Evolutionary conservation across 768 basidiomycete genomes (phyloP), one percentile per base, ranked within the genome.

Genomic region (Auricularia auricula-judae): DNA sequence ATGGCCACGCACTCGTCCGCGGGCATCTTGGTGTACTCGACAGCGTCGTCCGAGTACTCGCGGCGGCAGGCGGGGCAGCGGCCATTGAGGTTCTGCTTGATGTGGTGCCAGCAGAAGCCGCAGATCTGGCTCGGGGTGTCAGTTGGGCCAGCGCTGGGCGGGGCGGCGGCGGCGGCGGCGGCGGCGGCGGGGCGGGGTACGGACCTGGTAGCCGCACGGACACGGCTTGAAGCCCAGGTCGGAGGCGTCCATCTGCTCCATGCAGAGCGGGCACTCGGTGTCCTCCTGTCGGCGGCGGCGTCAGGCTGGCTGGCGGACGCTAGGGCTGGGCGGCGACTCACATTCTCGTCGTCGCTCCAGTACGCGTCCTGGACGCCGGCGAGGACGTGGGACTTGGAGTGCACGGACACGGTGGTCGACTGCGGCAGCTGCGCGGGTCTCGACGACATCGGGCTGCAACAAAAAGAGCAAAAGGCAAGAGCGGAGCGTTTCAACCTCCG

Each of bases 181-280:
- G 11, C 11, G 43, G 43, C 43, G 43, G 18, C 43, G 43, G 43
- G 43, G 11, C 18, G 47, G 16, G 11, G 70, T 63, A 62, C 76
- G 63, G 68, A 90, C 97, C 84, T 98, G 97, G 78, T 98, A 97
- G 66, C 97, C 97, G 77, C 97, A 99, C 62, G 94, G 86, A 76
- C 97, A 99, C 34, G 97, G 97, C 80, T 94, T 96, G 80, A 99
- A 99, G 79, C 96, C 96, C 75, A 98, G 84, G 83, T 99, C 97
- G 61, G 93, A 93, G 69, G 98, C 86, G 78, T 98, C 97, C 89
- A 99, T 93, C 79, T 97, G 94, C 73, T 98, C 96, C 54, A 98
- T 86, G 78, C 97, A 99, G 66, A 99, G 84, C 56, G 97, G 93
- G 78, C 97, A 99, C 72, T 98, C 97, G 67, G 91, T 90, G 72